Percentiles rank a stretch among this genome's conserved stretches.
These are phyloP conservation scores for Pseudozyma pruni DNA, from an alignment of 1,284 basidiomycete species.

Conservation along the genomic window DNA sequence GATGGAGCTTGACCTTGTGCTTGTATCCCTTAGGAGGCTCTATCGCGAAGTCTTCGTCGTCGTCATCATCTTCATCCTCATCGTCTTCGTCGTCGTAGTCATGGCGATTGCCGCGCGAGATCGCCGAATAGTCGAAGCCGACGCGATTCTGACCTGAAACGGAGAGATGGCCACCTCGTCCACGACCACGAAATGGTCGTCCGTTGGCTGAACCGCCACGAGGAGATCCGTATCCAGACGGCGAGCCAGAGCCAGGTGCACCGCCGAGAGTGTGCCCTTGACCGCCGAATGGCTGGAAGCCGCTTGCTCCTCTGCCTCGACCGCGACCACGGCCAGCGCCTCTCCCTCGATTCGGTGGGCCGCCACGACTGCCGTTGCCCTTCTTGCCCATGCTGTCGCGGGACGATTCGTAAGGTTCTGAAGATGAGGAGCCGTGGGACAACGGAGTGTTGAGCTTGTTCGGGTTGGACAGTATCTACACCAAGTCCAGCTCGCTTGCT, in stretches of 20 bases:
- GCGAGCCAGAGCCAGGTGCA: slow-evolving; percentile 1
- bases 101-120: slow-evolving; percentile 21
- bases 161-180: slow-evolving; percentile 40
- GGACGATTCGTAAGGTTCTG: background rate
- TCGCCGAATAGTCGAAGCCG: slow-evolving; percentile 43
- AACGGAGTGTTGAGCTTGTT: slow-evolving; percentile 1
- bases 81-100: slow-evolving; percentile 18
- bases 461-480: background rate
- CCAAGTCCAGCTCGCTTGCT: background rate
- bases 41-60: slow-evolving; percentile 29
- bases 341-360: slow-evolving; percentile 11
- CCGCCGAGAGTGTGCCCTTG: slow-evolving; percentile 23
- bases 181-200: slow-evolving; percentile 28
- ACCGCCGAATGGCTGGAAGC: slow-evolving; percentile 34
- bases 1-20: slow-evolving; percentile 44
- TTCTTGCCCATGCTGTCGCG: slow-evolving; percentile 29
- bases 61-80: slow-evolving; percentile 13
- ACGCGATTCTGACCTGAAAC: slow-evolving; percentile 45
- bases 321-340: slow-evolving; percentile 29
- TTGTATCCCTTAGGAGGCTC: slow-evolving; percentile 34
- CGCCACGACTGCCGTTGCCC: slow-evolving; percentile 23
- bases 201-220: slow-evolving; percentile 28
- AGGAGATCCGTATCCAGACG: slow-evolving; percentile 22
- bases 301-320: slow-evolving; percentile 12
- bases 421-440: background rate